These are phyloP conservation scores for Sporodiniella umbellata DNA, from an alignment of 371 early-diverging fungal genomes.

Conservation along the genomic window DNA sequence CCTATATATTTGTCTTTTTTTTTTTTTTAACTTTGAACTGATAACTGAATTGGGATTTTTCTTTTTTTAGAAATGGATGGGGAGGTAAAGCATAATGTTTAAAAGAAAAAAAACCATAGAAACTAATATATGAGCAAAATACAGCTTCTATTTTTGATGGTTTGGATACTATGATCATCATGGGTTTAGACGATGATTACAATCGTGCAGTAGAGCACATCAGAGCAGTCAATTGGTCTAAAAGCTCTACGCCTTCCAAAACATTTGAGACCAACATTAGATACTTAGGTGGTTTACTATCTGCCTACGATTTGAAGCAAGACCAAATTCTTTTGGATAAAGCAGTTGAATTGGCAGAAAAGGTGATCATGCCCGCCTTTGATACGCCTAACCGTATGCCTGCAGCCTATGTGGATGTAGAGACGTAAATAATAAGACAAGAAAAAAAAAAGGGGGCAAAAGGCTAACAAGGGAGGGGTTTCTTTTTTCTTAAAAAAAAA, in stretches of 20 bases:
- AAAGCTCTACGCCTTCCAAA: conserved; percentile 23
- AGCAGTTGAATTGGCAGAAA: conserved; percentile 32
- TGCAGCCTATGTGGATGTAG: conserved; percentile 62
- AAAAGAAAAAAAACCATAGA: too few relatives aligned
- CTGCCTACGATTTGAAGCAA: conserved; percentile 59
- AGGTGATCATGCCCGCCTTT: conserved; percentile 42
- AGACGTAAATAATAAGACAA: conserved; percentile 14
- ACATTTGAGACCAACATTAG: conserved; percentile 81
- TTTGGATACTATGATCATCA: conserved; percentile 80
- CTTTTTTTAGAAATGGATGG: conserved; percentile 35
- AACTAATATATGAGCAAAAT: too few relatives aligned
- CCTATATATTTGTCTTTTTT: too few relatives aligned
- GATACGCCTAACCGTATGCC: conserved; percentile 74
- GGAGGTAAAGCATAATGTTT: conserved; percentile 37
- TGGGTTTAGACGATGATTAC: conserved; percentile 76
- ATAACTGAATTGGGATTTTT: too few relatives aligned
- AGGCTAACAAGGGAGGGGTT: too few relatives aligned
- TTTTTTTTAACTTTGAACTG: too few relatives aligned
- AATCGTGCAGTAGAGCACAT: conserved; percentile 62
- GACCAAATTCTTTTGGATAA: conserved; percentile 56
- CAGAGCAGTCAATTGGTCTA: conserved; percentile 30
- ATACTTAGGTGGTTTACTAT: conserved; percentile 69
- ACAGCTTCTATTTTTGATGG: conserved; percentile 79
- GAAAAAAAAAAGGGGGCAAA: too few relatives aligned
- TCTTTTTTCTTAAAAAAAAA: too few relatives aligned